phyloP scores from a whole-genome alignment of 1,284 basidiomycete species.

The Ustilago cynodontis region DNA sequence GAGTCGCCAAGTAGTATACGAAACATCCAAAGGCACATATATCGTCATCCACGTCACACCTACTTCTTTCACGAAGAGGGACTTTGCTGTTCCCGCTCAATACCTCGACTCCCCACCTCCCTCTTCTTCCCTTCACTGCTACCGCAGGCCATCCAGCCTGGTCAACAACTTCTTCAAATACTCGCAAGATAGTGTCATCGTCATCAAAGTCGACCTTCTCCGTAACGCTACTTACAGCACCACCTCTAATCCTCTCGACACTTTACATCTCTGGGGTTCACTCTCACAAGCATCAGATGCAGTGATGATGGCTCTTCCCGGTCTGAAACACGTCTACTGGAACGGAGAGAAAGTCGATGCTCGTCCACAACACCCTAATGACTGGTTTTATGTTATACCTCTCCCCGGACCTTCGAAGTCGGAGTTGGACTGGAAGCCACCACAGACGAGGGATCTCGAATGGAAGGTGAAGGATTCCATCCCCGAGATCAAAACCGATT shows the following conservation, averaged over 20 bases:
- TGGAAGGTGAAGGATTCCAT: slow-evolving; percentile 81
- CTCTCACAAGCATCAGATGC: background rate
- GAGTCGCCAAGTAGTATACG: slow-evolving; percentile 13
- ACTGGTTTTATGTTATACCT: slow-evolving; percentile 19
- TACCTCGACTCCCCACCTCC: background rate
- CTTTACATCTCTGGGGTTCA: slow-evolving; percentile 34
- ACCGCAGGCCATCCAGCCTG: background rate
- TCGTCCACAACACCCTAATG: background rate
- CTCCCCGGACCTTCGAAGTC: slow-evolving; percentile 21
- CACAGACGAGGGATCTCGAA: slow-evolving; percentile 51
- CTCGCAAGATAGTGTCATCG: slow-evolving; percentile 26
- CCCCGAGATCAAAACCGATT: slow-evolving; percentile 75
- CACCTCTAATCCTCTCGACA: slow-evolving; percentile 23
- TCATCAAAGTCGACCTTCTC: slow-evolving; percentile 33
- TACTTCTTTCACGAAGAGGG: slow-evolving; percentile 6
- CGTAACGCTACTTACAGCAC: slow-evolving; percentile 46
- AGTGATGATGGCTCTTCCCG: slow-evolving; percentile 22
- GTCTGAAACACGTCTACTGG: slow-evolving; percentile 29
- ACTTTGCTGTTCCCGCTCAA: slow-evolving; percentile 25
- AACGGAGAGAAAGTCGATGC: slow-evolving; percentile 26
- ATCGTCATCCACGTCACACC: slow-evolving; percentile 18
- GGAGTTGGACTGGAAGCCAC: slow-evolving; percentile 24
- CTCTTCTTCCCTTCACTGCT: background rate
- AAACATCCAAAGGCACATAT: slow-evolving; percentile 12
- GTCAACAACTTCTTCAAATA: slow-evolving; percentile 34